Conservation (phyloP, 805 yeast genomes). For the Zygosaccharomyces rouxii region DNA sequence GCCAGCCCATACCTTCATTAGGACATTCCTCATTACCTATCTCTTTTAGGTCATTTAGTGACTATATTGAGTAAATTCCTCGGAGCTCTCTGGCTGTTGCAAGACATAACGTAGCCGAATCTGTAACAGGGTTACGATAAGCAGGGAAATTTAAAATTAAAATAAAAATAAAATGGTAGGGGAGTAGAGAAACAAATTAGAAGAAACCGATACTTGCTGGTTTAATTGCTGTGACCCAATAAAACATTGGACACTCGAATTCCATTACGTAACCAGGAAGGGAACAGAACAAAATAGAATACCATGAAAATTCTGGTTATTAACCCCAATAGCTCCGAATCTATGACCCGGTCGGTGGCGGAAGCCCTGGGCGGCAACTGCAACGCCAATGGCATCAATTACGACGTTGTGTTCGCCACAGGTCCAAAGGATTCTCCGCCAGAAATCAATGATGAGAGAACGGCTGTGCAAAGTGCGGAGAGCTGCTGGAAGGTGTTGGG, state of each 20-base stretch:
- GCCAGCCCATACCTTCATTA: not conserved
- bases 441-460: conserved; percentile 21
- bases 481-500: conserved; percentile 20
- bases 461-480: conserved; percentile 18
- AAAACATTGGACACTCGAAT: no score
- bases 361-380: conserved; percentile 9
- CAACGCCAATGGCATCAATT: not conserved
- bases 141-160: no score
- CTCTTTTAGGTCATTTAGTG: not conserved
- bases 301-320: conserved; percentile 16
- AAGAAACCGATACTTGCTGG: no score
- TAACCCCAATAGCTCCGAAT: conserved; percentile 26
- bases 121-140: no score
- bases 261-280: not conserved
- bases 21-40: not conserved
- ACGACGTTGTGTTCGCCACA: conserved; percentile 15
- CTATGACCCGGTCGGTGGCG: conserved; percentile 23
- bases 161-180: no score
- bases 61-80: no score
- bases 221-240: no score
- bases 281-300: not conserved
- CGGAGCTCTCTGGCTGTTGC: no score
- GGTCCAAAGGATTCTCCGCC: conserved; percentile 24
- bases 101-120: no score
- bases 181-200: no score